Evolutionary conservation across 371 early-diverging fungal species (phyloP), one percentile per base, ranked within the genome.

Genomic region (Batkoa obscura): DNA sequence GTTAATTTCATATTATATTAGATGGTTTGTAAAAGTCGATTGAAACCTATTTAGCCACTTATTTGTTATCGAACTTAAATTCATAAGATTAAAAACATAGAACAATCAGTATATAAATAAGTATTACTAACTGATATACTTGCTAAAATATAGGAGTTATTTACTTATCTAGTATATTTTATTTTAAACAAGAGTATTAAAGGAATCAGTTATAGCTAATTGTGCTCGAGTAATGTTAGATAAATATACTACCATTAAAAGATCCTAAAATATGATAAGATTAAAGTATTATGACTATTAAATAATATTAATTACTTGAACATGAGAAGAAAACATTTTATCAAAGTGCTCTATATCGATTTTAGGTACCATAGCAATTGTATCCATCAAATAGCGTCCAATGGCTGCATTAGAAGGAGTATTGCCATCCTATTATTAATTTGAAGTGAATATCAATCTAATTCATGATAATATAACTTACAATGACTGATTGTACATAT

Each of bases 211-310:
- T 68, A 93, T 81, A 60, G 84, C 81, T 56, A 95, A 75, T 71
- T 95, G 95, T 31, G 90, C 84, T 56, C 90, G 81, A 37, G 94
- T 90, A 68, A 95, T 81, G 72, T 91, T 88, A 61, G 90, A 84
- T 52, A 95, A 76, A 66, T 95, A 91, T 42, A 89, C 84, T 41
- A 91, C 90, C 91, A 92, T 90, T 63, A 92, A 75, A 55, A 93
- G 73, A 66, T 95, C 94, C 75, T 90, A 82, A 36, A 73, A 58
- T 55, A 78, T 80, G 23, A 23, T 23, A 59, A 10, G 23, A 13
- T 30, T 53, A 3, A 32, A 6, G 10, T 15, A 53, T 38, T 10
- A 3, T 6, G 39, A 8, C 23, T 37, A 54, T 76, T 63, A 59
- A 78, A 71, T 57, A 80, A 75, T 70, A 75, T 64, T 55, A 80